Evolutionary conservation across 179 eudicot species (phyloP).

Genomic region (Beta corolliflora): DNA sequence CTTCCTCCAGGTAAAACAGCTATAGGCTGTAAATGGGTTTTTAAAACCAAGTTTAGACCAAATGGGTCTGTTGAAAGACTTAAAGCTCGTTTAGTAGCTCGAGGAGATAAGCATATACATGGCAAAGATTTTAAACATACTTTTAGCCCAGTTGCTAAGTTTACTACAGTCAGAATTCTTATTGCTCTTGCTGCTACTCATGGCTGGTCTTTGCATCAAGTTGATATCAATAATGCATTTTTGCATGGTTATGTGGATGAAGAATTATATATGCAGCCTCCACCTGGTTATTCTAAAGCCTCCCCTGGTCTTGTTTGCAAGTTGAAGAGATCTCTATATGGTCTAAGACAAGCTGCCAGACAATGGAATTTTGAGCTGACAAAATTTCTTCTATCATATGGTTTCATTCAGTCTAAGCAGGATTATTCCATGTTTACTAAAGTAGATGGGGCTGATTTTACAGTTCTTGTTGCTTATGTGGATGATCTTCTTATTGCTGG

Average conservation of each 20-base stretch:
- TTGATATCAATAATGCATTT: no score
- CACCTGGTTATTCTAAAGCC: no score
- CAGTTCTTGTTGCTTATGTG: background rate
- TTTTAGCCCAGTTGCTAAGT: no score
- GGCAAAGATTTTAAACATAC: background rate
- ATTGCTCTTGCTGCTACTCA: no score
- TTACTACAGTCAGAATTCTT: no score
- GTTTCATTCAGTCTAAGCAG: background rate
- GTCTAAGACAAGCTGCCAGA: background rate
- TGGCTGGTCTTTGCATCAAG: no score
- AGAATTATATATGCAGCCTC: no score
- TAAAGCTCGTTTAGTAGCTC: background rate
- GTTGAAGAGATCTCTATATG: no score
- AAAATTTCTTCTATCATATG: background rate
- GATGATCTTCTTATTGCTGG: background rate
- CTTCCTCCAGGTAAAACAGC: background rate
- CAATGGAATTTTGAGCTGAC: background rate
- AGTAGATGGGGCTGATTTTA: no score
- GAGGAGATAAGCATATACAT: background rate
- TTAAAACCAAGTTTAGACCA: background rate
- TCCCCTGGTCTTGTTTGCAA: no score
- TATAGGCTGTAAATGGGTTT: background rate
- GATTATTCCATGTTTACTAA: background rate
- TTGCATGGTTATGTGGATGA: no score
- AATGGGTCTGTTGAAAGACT: background rate